Evolutionary conservation across 768 basidiomycete genomes (phyloP).

Genomic region (Mycena galopus): DNA sequence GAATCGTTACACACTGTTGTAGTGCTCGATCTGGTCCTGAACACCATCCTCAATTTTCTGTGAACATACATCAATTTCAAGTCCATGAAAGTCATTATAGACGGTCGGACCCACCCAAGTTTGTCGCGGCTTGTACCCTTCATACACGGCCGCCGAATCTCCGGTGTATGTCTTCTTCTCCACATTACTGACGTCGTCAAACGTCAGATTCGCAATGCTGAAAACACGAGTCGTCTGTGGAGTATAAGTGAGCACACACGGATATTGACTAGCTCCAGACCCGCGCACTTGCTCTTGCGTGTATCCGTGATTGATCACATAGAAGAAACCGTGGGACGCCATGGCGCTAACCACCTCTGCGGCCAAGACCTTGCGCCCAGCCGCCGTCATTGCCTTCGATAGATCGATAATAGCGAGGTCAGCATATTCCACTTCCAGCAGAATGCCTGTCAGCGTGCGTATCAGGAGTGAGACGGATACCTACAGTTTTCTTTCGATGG

Average conservation of each 20-base stretch:
- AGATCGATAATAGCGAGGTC: constrained; percentile 56
- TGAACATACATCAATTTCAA: not conserved
- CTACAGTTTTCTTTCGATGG: not conserved
- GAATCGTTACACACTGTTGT: constrained; percentile 41
- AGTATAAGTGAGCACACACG: not conserved
- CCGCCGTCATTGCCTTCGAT: constrained; percentile 43
- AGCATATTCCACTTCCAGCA: constrained; percentile 55
- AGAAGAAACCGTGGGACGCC: constrained; percentile 56
- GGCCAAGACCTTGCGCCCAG: constrained; percentile 45
- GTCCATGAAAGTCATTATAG: too few species aligned
- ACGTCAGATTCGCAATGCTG: constrained; percentile 61
- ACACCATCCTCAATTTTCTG: constrained; percentile 58
- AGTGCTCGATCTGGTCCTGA: constrained; percentile 60
- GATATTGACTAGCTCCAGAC: not conserved
- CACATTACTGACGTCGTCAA: constrained; percentile 52
- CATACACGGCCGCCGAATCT: constrained; percentile 59
- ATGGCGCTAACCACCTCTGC: constrained; percentile 51
- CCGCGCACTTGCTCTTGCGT: constrained; percentile 52
- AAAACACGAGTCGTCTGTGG: constrained; percentile 59
- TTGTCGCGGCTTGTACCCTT: constrained; percentile 65
- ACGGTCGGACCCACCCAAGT: constrained; percentile 55
- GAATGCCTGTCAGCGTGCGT: not conserved
- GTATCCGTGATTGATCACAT: constrained; percentile 63
- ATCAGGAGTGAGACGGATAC: not conserved
- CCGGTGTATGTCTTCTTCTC: constrained; percentile 58